Percentiles rank a stretch among this genome's conserved stretches.
Evolutionary conservation across 306 rosid species (phyloP).

Genomic region (Senna tora): DNA sequence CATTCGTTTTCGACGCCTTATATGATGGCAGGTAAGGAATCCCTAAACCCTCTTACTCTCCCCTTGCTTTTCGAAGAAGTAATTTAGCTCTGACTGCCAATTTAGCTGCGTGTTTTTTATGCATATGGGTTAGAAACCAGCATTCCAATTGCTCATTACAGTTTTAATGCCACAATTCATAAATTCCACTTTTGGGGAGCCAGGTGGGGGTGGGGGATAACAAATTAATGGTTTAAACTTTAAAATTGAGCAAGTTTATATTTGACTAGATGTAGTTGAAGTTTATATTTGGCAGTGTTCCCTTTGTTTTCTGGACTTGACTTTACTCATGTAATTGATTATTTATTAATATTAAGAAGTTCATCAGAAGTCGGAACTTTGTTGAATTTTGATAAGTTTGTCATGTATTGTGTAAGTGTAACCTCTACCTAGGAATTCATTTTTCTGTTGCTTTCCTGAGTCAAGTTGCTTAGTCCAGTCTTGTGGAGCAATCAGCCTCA

Average conservation of each 20-base stretch:
- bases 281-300: background rate
- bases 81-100: background rate
- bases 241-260: background rate
- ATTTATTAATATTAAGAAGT: background rate
- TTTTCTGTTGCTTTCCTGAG: background rate
- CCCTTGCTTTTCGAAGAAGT: background rate
- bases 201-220: background rate
- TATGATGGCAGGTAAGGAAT: slow-evolving; percentile 73
- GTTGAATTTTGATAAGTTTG: background rate
- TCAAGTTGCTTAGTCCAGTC: background rate
- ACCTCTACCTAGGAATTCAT: background rate
- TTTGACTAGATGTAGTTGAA: background rate
- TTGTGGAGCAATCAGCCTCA: slow-evolving; percentile 8
- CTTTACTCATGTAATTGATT: background rate
- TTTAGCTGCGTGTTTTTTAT: background rate
- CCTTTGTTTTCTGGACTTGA: background rate
- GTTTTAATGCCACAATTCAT: background rate
- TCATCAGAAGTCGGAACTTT: background rate
- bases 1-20: slow-evolving; percentile 82
- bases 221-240: background rate
- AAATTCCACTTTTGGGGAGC: background rate
- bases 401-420: too few relatives aligned
- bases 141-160: background rate
- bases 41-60: background rate
- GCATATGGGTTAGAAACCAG: background rate